Conservation (phyloP, 495 filamentous ascomycete genomes). For the Penicillium pulvis region DNA sequence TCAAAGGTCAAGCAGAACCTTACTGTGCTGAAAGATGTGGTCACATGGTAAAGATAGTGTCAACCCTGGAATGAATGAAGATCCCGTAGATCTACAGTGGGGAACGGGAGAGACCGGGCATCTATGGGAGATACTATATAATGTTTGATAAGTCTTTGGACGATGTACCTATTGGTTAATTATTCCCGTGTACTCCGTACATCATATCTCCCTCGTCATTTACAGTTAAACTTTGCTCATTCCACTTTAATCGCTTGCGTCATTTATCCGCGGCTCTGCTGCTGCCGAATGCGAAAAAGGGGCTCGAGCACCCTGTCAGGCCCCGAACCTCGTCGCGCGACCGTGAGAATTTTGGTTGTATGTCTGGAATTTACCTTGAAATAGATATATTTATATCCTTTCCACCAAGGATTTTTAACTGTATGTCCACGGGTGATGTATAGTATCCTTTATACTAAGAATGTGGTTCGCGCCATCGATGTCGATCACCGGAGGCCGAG, state of each 20-base stretch:
- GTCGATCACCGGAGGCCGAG: constrained; percentile 6
- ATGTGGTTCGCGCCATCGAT: not conserved
- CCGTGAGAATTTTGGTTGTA: not conserved
- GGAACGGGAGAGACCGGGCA: not conserved
- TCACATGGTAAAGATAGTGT: constrained; percentile 1
- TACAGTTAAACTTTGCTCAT: constrained; percentile 14
- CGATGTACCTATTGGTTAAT: too few relatives aligned
- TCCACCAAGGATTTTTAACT: not conserved
- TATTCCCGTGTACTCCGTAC: too few relatives aligned
- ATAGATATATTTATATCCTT: not conserved
- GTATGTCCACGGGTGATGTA: not conserved
- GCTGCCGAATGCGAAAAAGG: constrained; percentile 4
- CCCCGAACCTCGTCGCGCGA: not conserved
- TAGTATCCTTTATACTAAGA: not conserved
- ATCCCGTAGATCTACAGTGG: not conserved
- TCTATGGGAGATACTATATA: not conserved
- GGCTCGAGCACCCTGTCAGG: not conserved
- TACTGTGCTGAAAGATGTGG: constrained; percentile 13
- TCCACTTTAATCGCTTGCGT: constrained; percentile 22
- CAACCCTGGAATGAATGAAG: not conserved
- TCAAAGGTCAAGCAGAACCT: constrained; percentile 25
- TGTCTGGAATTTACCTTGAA: not conserved
- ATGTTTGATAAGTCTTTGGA: not conserved
- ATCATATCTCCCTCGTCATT: not conserved
- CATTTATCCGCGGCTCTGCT: constrained; percentile 26